phyloP scores from a whole-genome alignment of 768 basidiomycete species.

The Lactarius sp. region DNA sequence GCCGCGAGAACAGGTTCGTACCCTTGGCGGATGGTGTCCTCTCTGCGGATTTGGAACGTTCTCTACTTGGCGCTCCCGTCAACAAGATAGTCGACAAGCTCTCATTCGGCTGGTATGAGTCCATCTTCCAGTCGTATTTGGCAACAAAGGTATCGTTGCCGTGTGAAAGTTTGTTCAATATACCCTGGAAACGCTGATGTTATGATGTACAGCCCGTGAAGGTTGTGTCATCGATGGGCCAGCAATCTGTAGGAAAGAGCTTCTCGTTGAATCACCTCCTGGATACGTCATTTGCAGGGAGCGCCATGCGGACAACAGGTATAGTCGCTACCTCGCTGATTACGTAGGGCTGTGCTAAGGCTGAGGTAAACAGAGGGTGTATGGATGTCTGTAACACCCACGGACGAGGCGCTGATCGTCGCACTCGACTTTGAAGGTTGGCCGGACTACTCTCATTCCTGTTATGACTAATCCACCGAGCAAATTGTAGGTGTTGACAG shows the following conservation, averaged over 20 bases:
- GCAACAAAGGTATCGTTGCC: constrained; percentile 41
- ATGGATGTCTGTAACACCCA: constrained; percentile 65
- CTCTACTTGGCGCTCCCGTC: constrained; percentile 55
- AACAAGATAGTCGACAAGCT: constrained; percentile 26
- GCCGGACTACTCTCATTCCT: not conserved
- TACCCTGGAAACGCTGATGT: not conserved
- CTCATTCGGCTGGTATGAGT: constrained; percentile 57
- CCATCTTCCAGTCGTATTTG: constrained; percentile 58
- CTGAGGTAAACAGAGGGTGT: constrained; percentile 43
- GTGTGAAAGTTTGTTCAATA: too few species aligned
- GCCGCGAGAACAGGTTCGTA: constrained; percentile 25
- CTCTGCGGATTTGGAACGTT: constrained; percentile 36
- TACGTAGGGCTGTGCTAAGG: not conserved
- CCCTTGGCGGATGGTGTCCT: constrained; percentile 32
- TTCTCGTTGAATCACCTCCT: constrained; percentile 55
- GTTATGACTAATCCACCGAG: too few species aligned
- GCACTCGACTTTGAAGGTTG: constrained; percentile 62
- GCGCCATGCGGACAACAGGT: constrained; percentile 40
- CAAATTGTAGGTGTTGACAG: constrained; percentile 48
- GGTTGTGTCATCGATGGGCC: constrained; percentile 65
- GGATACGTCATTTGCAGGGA: constrained; percentile 56
- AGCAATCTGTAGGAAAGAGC: constrained; percentile 61
- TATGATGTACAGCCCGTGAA: constrained; percentile 45
- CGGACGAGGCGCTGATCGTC: constrained; percentile 48
- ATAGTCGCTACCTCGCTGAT: not conserved